Base-by-base conservation (phyloP, 345 rosid genomes). In the Murraya paniculata region DNA sequence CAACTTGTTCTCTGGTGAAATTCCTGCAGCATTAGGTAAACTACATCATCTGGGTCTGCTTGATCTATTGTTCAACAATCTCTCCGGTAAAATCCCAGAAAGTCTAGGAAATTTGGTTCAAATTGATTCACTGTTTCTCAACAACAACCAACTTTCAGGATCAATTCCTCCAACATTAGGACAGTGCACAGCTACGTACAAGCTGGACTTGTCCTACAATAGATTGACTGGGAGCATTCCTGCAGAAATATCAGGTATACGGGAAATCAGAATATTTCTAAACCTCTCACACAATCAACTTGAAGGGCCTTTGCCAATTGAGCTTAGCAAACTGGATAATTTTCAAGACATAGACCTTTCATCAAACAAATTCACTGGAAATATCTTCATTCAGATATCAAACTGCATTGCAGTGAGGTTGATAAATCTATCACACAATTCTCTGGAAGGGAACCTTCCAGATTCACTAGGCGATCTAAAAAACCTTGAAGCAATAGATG, bases 331-430 rank as follows among this genome's bases (percentile, higher is more conserved):
- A 80, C 81, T 90, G 10, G 86, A 83, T 78, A 87, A 87, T 72
- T 84, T 90, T 39, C 83, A 78, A 56, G 91, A 86, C 79, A 86
- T 88, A 16, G 92, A 88, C 78, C 70, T 90, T 71, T 88, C 91
- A 50, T 78, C 79, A n/a, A 90, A 90, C 76, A 82, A 80, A 13
- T 76, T 90, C 64, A 80, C 27, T 16, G 91, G 91, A 18, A 83
- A 65, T 28, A 76, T 90, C 75, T 84, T 86, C 77, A 58, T 76
- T 50, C 86, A 79, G 87, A 84, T 88, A 69, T 85, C 85, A 30
- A 80, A 73, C 80, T 88, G 93, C 87, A 75, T 77, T 30, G 87
- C 81, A 13, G 33, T 88, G 84, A 83, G 39, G 67, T 30, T 28
- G 74, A 48, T 90, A 27, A 76, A 88, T 78, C 79, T 88, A 8